phyloP scores from a whole-genome alignment of 768 basidiomycete genomes.

The Mycena polygramma region DNA sequence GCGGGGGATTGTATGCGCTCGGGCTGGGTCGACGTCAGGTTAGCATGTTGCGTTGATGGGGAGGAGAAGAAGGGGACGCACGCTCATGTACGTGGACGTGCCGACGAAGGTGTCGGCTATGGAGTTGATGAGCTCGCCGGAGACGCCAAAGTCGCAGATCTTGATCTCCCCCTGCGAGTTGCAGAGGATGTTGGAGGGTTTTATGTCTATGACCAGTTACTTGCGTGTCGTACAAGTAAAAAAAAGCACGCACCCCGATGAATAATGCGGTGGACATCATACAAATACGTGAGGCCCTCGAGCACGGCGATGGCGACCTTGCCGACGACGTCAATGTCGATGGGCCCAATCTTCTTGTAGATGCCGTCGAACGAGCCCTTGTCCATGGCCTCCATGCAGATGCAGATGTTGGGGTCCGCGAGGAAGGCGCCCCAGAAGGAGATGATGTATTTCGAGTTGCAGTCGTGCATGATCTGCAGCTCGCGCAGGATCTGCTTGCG shows the following conservation, averaged over 20 bases:
- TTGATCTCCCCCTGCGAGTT: conserved; percentile 98
- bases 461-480: conserved; percentile 99
- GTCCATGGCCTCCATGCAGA: conserved; percentile 98
- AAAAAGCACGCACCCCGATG: conserved; percentile 97
- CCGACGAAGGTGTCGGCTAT: conserved; percentile 99
- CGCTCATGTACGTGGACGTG: conserved; percentile 99
- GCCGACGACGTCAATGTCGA: conserved; percentile 93
- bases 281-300: conserved; percentile 95
- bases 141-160: conserved; percentile 99
- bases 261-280: conserved; percentile 97
- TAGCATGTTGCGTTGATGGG: conserved; percentile 20
- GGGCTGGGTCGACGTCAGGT: conserved; percentile 69
- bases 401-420: conserved; percentile 97
- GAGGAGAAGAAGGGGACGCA: conserved; percentile 56
- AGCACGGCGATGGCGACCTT: conserved; percentile 96
- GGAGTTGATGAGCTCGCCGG: conserved; percentile 98
- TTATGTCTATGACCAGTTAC: conserved; percentile 90
- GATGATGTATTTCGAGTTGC: conserved; percentile 92
- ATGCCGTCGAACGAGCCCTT: conserved; percentile 95
- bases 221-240: no score
- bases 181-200: conserved; percentile 96
- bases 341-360: conserved; percentile 95
- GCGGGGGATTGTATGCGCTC: conserved; percentile 99
- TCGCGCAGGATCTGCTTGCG: conserved; percentile 98
- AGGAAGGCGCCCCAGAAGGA: conserved; percentile 98